These are phyloP conservation scores for Ampelomyces quisqualis DNA, from an alignment of 2,329 filamentous ascomycete genomes.

Conservation along the genomic window DNA sequence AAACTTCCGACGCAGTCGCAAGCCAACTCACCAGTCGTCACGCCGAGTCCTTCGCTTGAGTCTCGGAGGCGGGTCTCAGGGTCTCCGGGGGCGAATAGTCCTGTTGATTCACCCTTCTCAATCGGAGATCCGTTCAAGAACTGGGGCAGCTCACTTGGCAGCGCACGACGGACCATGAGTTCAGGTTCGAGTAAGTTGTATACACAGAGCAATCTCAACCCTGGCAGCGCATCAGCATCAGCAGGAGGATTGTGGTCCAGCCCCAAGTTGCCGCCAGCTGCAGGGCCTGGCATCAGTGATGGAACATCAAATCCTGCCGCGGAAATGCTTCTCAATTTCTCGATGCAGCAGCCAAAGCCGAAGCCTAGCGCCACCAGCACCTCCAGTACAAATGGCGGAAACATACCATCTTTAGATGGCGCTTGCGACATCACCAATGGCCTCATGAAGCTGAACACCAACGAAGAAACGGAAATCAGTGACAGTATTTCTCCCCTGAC, in stretches of 20 bases:
- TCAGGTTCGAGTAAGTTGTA: slow-evolving; percentile 30
- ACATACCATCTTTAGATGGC: slow-evolving; percentile 9
- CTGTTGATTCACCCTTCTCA: slow-evolving; percentile 33
- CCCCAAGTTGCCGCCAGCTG: slow-evolving; percentile 9
- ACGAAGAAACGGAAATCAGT: slow-evolving; percentile 33
- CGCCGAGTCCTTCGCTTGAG: slow-evolving; percentile 29
- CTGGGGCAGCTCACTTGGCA: slow-evolving; percentile 44
- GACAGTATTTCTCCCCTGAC: slow-evolving; percentile 37
- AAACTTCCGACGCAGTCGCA: slow-evolving; percentile 22
- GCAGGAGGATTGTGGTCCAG: slow-evolving; percentile 46
- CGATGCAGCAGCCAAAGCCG: slow-evolving; percentile 22
- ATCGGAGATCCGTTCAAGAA: slow-evolving; percentile 32
- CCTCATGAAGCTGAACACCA: slow-evolving; percentile 19
- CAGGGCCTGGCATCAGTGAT: slow-evolving; percentile 10
- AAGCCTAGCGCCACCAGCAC: slow-evolving; percentile 12
- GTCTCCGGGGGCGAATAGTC: slow-evolving; percentile 25
- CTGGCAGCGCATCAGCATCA: slow-evolving; percentile 25
- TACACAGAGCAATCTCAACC: slow-evolving; percentile 19
- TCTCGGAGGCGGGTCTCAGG: slow-evolving; percentile 25
- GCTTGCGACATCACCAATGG: slow-evolving; percentile 9
- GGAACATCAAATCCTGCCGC: slow-evolving; percentile 26
- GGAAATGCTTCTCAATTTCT: slow-evolving; percentile 41
- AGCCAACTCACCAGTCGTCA: slow-evolving; percentile 33
- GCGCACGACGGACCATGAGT: slow-evolving; percentile 44
- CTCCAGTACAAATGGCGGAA: slow-evolving; percentile 1